phyloP scores from a whole-genome alignment of 2,329 filamentous ascomycete species.

The Verticillium longisporum region DNA sequence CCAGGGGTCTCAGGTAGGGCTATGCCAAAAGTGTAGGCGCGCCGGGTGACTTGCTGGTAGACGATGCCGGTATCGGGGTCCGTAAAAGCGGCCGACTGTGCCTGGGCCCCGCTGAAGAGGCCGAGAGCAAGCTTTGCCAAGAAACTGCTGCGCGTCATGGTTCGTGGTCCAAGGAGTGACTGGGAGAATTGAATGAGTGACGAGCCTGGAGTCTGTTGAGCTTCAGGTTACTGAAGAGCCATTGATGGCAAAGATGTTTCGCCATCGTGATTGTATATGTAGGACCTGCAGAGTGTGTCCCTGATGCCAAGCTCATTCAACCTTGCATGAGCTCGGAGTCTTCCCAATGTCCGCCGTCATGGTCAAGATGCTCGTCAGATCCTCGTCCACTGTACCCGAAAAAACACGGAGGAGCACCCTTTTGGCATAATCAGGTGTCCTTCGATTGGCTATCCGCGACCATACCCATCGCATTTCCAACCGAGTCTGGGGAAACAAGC shows the following conservation, averaged over 20 bases:
- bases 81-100: constrained; percentile 23
- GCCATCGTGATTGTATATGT: background rate
- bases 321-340: background rate
- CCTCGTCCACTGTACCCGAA: background rate
- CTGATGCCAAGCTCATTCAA: background rate
- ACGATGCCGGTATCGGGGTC: constrained; percentile 37
- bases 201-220: background rate
- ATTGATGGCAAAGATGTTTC: background rate
- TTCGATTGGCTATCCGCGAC: background rate
- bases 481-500: background rate
- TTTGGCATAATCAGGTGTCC: background rate
- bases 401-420: background rate
- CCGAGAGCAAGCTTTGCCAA: constrained; percentile 1
- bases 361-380: background rate
- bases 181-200: background rate
- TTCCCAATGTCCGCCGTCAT: background rate
- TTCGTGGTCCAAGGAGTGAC: background rate
- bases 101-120: constrained; percentile 13
- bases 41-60: constrained; percentile 3
- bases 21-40: constrained; percentile 40
- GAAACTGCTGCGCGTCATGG: background rate
- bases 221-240: no score
- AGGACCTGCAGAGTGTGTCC: background rate
- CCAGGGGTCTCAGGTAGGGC: constrained; percentile 39
- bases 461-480: background rate